Evolutionary conservation across 352 stramenopile genomes (phyloP).

Genomic region (Globisporangium viniferum): DNA sequence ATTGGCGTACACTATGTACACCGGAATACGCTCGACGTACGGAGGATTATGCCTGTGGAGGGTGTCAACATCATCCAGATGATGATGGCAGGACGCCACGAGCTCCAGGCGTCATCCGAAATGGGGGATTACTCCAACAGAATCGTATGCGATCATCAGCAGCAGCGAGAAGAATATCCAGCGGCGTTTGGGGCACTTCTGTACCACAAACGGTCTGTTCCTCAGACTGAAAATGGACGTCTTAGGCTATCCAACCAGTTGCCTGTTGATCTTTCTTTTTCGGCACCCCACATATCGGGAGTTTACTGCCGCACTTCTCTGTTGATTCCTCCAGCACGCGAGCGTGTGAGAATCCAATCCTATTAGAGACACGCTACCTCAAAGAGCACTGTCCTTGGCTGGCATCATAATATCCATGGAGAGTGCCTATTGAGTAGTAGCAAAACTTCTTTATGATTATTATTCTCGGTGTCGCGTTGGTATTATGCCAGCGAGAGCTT

Average conservation of each 20-base stretch:
- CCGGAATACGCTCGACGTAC: background rate
- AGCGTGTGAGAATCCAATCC: background rate
- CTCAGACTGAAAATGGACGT: background rate
- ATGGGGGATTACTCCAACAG: background rate
- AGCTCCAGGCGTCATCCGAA: background rate
- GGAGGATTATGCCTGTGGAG: background rate
- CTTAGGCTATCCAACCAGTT: background rate
- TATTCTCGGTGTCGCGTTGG: too few species aligned
- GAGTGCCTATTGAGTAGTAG: background rate
- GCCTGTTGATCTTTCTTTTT: too few species aligned
- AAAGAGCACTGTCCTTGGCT: background rate
- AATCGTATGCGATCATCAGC: background rate
- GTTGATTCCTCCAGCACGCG: background rate
- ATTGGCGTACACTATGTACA: background rate
- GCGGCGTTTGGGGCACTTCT: background rate
- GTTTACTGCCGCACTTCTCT: too few species aligned
- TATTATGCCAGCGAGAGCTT: constrained; percentile 2
- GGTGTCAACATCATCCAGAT: background rate
- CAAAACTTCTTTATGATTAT: background rate
- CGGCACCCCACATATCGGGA: too few species aligned
- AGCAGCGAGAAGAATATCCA: background rate
- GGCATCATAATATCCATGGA: background rate
- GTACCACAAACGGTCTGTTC: background rate
- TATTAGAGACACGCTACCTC: background rate
- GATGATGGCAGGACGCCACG: background rate